These are phyloP conservation scores for Tephrocybe sp. DNA, from an alignment of 768 basidiomycete genomes.

Conservation along the genomic window DNA sequence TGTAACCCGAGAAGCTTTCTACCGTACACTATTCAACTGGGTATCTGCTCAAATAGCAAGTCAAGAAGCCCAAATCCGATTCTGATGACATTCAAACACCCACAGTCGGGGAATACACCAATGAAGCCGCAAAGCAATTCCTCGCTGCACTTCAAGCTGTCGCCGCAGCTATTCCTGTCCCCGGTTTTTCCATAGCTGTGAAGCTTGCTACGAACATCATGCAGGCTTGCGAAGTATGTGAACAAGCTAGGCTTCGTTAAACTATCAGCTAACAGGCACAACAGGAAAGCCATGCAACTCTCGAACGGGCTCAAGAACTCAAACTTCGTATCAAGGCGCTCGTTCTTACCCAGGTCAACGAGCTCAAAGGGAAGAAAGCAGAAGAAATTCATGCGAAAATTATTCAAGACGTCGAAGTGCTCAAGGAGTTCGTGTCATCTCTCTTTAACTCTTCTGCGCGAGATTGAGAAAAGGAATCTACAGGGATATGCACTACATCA, in stretches of 20 bases:
- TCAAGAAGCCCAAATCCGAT: no score
- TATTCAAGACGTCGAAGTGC: not conserved
- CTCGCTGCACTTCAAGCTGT: conserved; percentile 3
- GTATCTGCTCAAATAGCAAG: no score
- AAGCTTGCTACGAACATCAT: conserved; percentile 2
- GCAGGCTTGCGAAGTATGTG: conserved; percentile 11
- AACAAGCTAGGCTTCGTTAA: not conserved
- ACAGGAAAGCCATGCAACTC: conserved; percentile 6
- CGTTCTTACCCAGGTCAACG: conserved; percentile 5
- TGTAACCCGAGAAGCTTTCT: no score
- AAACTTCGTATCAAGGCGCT: conserved; percentile 11
- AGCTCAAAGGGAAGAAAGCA: conserved; percentile 11
- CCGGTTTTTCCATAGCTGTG: not conserved
- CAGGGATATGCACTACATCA: not conserved
- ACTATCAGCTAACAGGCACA: no score
- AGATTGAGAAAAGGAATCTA: not conserved
- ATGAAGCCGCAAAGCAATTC: conserved; percentile 4
- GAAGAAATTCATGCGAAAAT: conserved; percentile 4
- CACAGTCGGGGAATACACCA: not conserved
- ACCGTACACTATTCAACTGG: no score
- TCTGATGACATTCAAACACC: not conserved
- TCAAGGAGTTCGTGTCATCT: not conserved
- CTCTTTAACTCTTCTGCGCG: not conserved
- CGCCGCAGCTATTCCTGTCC: conserved; percentile 6
- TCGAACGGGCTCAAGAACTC: conserved; percentile 9